Evolutionary conservation across 495 filamentous ascomycete species (phyloP).

Genomic region (Friedmanniomyces simplex): DNA sequence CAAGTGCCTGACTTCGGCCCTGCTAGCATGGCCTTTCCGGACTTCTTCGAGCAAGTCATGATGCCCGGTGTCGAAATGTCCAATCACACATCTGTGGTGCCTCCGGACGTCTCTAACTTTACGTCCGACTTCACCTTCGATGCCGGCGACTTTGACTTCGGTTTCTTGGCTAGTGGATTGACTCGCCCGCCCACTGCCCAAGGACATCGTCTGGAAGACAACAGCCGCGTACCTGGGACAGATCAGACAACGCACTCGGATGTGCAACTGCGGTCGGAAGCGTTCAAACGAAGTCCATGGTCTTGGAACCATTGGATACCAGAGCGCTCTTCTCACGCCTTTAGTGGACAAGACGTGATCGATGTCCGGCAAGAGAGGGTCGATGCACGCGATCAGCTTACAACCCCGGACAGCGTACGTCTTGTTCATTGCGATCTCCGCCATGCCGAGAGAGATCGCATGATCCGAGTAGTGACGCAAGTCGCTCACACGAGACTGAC

Average conservation of each 20-base stretch:
- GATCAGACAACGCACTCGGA: background rate
- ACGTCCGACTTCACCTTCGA: conserved; percentile 10
- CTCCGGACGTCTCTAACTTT: conserved; percentile 6
- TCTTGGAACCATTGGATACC: conserved; percentile 16
- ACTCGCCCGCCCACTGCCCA: conserved; percentile 9
- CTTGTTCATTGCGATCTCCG: background rate
- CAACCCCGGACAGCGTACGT: conserved; percentile 1
- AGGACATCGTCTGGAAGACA: background rate
- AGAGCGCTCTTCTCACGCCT: conserved; percentile 2
- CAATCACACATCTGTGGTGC: background rate
- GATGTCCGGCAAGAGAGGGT: conserved; percentile 5
- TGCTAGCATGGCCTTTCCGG: background rate
- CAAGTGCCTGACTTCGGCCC: background rate
- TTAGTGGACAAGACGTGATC: conserved; percentile 4
- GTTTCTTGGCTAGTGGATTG: conserved; percentile 6
- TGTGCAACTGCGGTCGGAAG: conserved; percentile 6
- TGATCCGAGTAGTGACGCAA: conserved; percentile 9
- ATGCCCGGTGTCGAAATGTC: background rate
- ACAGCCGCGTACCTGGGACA: background rate
- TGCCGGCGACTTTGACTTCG: conserved; percentile 8
- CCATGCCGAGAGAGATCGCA: conserved; percentile 3
- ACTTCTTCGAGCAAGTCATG: conserved; percentile 16
- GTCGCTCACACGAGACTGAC: background rate
- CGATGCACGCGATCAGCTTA: conserved; percentile 3
- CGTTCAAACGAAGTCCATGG: conserved; percentile 6